phyloP scores from a whole-genome alignment of 139 green algal genomes.

The Diplosphaera chodatii region DNA sequence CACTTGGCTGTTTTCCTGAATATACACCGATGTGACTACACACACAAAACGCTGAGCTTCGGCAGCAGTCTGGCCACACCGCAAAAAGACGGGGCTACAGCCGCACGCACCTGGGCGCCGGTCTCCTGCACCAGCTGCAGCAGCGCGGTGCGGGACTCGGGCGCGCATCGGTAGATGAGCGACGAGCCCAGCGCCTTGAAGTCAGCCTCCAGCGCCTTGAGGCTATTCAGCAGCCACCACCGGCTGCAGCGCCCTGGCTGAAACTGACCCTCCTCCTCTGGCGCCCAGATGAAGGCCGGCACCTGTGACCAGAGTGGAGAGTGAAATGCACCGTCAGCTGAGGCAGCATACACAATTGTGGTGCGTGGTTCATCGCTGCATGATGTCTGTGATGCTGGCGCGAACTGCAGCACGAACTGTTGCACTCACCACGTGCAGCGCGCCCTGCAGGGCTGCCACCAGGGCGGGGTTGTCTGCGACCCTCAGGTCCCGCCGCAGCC shows the following conservation, averaged over 20 bases:
- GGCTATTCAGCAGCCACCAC: conserved; percentile 61
- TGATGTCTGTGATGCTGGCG: too few relatives aligned
- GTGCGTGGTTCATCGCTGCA: too few relatives aligned
- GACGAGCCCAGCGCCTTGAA: conserved; percentile 60
- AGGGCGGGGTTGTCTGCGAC: conserved; percentile 78
- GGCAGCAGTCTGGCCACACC: too few relatives aligned
- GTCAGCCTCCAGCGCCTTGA: conserved; percentile 43
- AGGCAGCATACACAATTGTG: too few relatives aligned
- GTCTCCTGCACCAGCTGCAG: conserved; percentile 47
- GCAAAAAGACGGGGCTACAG: too few relatives aligned
- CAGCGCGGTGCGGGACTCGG: conserved; percentile 49
- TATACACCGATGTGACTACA: too few relatives aligned
- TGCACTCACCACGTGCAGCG: conserved; percentile 49
- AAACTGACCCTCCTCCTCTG: conserved; percentile 94
- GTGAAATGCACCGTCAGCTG: too few relatives aligned
- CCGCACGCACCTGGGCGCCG: conserved; percentile 28
- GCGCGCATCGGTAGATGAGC: conserved; percentile 53
- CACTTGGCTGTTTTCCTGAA: too few relatives aligned
- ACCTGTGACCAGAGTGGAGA: too few relatives aligned
- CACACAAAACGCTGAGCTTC: neutral
- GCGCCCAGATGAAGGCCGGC: conserved; percentile 82
- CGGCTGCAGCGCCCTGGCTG: conserved; percentile 72
- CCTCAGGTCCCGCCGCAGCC: conserved; percentile 71
- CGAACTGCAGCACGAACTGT: too few relatives aligned
- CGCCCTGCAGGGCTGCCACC: conserved; percentile 46